Conservation (phyloP, 1,284 basidiomycete genomes). For the Cutaneotrichosporon cavernicola region DNA sequence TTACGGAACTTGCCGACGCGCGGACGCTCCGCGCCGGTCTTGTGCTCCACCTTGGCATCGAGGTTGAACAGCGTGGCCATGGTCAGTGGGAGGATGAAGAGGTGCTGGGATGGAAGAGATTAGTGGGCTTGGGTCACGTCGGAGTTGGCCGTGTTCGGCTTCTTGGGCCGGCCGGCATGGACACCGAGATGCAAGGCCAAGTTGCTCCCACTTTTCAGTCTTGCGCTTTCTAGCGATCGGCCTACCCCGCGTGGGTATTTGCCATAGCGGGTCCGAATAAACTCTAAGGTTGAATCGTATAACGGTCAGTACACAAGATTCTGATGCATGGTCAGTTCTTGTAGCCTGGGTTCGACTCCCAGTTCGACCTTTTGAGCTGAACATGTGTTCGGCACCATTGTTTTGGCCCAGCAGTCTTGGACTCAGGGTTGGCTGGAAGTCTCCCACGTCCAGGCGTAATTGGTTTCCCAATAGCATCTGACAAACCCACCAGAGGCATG, state of each 20-base stretch:
- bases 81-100: background rate
- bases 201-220: no score
- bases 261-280: background rate
- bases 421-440: no score
- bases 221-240: no score
- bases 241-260: no score
- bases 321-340: background rate
- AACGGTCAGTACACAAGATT: constrained; percentile 9
- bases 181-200: background rate
- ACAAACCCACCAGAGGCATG: no score
- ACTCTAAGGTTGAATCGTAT: background rate
- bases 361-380: background rate
- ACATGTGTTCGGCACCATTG: background rate
- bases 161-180: background rate
- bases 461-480: no score
- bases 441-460: no score
- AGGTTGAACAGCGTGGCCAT: constrained; percentile 14
- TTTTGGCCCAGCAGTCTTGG: background rate
- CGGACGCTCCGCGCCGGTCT: constrained; percentile 10
- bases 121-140: background rate
- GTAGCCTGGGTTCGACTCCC: constrained; percentile 7
- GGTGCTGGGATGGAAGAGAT: no score
- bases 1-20: constrained; percentile 26
- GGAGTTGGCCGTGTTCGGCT: background rate
- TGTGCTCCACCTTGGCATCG: constrained; percentile 7